A percentile compares a stretch with the other conserved stretches of the same genome.
Conservation (phyloP, 2,329 filamentous ascomycete genomes). For the Capronia americana region DNA sequence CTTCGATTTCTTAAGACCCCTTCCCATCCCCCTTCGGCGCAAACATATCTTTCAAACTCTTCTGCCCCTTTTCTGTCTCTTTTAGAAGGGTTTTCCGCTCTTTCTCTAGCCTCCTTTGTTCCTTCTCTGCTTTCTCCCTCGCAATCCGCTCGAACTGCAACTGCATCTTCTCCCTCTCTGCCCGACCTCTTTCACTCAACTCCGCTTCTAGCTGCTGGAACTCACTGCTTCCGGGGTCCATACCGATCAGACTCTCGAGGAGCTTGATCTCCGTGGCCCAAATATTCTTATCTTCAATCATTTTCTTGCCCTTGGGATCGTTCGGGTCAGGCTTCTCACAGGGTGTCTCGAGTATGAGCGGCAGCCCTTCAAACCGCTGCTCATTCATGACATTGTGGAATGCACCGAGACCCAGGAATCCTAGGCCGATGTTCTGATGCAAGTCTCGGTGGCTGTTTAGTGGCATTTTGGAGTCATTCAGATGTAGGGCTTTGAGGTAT, state of each 20-base stretch:
- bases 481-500: constrained; percentile 84
- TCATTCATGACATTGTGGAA: constrained; percentile 94
- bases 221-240: constrained; percentile 76
- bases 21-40: constrained; percentile 46
- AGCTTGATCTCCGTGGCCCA: constrained; percentile 96
- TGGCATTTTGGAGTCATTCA: constrained; percentile 96
- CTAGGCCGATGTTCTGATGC: constrained; percentile 95
- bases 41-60: constrained; percentile 46
- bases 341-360: constrained; percentile 96
- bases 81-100: constrained; percentile 44
- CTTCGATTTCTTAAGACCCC: constrained; percentile 48
- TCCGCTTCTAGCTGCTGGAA: constrained; percentile 71
- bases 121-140: constrained; percentile 61
- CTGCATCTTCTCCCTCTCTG: constrained; percentile 76
- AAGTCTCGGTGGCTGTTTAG: constrained; percentile 81
- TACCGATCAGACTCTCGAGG: constrained; percentile 83
- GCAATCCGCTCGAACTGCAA: constrained; percentile 79
- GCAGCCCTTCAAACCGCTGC: constrained; percentile 73
- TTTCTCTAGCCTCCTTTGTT: constrained; percentile 65
- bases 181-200: constrained; percentile 70
- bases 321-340: constrained; percentile 70
- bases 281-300: constrained; percentile 74
- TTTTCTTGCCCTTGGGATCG: constrained; percentile 38
- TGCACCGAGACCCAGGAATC: constrained; percentile 85
- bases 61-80: constrained; percentile 49